Percentiles rank a stretch among this genome's conserved stretches.
Evolutionary conservation across 2,329 filamentous ascomycete genomes (phyloP).

Genomic region (Dactylellina parvicollis): DNA sequence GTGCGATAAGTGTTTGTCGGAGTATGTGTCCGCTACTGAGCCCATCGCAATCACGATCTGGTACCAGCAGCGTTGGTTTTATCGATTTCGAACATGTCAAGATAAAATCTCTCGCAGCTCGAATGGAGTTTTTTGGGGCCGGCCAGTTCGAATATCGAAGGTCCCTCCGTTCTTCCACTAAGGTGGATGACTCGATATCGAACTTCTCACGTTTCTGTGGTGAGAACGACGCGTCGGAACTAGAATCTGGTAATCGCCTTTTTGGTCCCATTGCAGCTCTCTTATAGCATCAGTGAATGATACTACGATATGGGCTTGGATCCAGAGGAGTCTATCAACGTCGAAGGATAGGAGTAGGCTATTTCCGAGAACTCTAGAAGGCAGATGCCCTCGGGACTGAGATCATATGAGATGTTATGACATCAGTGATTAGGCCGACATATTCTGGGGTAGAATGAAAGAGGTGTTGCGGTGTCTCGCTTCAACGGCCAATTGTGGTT

Average conservation of each 20-base stretch:
- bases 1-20: constrained; percentile 68
- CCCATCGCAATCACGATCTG: constrained; percentile 76
- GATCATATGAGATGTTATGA: too few species aligned
- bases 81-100: background rate
- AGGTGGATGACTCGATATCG: background rate
- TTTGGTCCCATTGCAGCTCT: background rate
- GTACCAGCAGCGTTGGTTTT: constrained; percentile 67
- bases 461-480: too few species aligned
- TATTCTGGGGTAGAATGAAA: too few species aligned
- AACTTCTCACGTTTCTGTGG: background rate
- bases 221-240: background rate
- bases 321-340: too few species aligned
- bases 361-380: too few species aligned
- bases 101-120: constrained; percentile 6
- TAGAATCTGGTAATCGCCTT: background rate
- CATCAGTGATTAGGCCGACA: too few species aligned
- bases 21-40: constrained; percentile 73
- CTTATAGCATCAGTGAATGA: background rate
- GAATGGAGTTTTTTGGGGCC: constrained; percentile 1
- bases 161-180: background rate
- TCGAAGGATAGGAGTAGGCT: too few species aligned
- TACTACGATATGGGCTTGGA: background rate
- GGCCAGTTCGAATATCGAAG: background rate
- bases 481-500: too few species aligned
- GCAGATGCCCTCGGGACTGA: too few species aligned